A percentile compares a stretch with the other conserved stretches of the same genome.
These are phyloP conservation scores for Xylariaceae sp. DNA, from an alignment of 2,329 filamentous ascomycete genomes.

Conservation along the genomic window DNA sequence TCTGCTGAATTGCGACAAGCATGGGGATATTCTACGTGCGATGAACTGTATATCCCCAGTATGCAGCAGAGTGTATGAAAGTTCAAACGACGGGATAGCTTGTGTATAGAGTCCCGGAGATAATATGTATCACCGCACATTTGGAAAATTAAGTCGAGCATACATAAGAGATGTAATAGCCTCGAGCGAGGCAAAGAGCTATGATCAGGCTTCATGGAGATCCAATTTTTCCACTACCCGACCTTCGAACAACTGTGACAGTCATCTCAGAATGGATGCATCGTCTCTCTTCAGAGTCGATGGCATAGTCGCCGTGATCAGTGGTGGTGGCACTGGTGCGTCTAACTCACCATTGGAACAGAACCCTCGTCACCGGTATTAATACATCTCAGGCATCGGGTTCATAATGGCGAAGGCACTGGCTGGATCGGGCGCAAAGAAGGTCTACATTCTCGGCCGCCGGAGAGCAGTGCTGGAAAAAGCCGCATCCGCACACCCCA, in stretches of 20 bases:
- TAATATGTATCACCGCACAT: too few relatives aligned
- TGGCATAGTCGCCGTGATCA: slow-evolving; percentile 18
- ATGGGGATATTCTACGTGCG: too few relatives aligned
- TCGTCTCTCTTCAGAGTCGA: slow-evolving; percentile 16
- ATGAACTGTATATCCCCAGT: too few relatives aligned
- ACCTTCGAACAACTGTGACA: background rate
- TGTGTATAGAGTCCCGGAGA: too few relatives aligned
- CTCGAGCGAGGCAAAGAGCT: too few relatives aligned
- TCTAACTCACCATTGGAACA: background rate
- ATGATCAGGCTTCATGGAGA: too few relatives aligned
- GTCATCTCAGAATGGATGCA: slow-evolving; percentile 6
- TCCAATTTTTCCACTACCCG: background rate
- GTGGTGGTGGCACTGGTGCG: slow-evolving; percentile 15
- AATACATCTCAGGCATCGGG: slow-evolving; percentile 8
- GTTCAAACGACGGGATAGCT: too few relatives aligned
- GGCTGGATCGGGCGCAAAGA: slow-evolving; percentile 42
- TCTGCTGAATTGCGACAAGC: too few relatives aligned
- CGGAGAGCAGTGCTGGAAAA: slow-evolving; percentile 30
- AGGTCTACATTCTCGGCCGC: slow-evolving; percentile 50
- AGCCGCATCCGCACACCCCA: background rate
- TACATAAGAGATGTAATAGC: too few relatives aligned
- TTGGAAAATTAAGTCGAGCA: too few relatives aligned
- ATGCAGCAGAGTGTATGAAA: too few relatives aligned
- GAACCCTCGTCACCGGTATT: background rate
- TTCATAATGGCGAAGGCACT: slow-evolving; percentile 24